A percentile compares a stretch with the other conserved stretches of the same genome.
These are phyloP conservation scores for Blastomyces emzantsi DNA, from an alignment of 2,329 filamentous ascomycete genomes.

Conservation along the genomic window DNA sequence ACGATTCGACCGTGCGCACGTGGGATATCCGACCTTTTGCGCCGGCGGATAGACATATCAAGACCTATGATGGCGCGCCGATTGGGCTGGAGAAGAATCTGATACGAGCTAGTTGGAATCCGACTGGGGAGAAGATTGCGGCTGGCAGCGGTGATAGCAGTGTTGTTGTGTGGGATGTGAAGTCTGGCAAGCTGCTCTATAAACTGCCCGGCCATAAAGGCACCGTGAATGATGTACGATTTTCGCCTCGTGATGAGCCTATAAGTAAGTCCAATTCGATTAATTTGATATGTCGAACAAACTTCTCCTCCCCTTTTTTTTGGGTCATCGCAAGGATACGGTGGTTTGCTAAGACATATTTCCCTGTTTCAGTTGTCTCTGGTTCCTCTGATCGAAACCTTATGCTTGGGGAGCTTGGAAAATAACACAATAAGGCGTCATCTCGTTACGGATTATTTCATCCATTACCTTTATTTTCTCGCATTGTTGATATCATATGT, in stretches of 20 bases:
- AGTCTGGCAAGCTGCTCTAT: conserved; percentile 82
- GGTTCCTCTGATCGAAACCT: conserved; percentile 83
- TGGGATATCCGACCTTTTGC: conserved; percentile 97
- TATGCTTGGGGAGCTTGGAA: conserved; percentile 70
- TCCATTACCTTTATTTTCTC: neutral
- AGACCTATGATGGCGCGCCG: conserved; percentile 86
- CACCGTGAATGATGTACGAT: conserved; percentile 88
- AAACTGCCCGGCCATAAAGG: conserved; percentile 95
- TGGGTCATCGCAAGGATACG: neutral
- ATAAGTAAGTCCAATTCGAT: conserved; percentile 58
- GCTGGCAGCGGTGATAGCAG: conserved; percentile 85
- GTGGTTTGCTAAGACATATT: conserved; percentile 17
- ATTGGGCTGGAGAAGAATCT: conserved; percentile 86
- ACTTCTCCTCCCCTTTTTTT: neutral
- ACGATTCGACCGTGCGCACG: conserved; percentile 87
- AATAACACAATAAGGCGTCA: conserved; percentile 34
- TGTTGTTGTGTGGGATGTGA: conserved; percentile 81
- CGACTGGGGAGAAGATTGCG: conserved; percentile 74
- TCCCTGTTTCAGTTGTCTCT: conserved; percentile 58
- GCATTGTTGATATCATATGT: neutral
- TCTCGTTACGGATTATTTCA: neutral
- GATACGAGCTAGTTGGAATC: conserved; percentile 81
- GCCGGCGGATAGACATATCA: conserved; percentile 71
- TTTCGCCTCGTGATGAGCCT: conserved; percentile 74
- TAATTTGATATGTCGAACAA: neutral